Percentiles rank a stretch among this genome's conserved stretches.
These are phyloP conservation scores for Chaetomium fimeti DNA, from an alignment of 495 filamentous ascomycete genomes.

Conservation along the genomic window DNA sequence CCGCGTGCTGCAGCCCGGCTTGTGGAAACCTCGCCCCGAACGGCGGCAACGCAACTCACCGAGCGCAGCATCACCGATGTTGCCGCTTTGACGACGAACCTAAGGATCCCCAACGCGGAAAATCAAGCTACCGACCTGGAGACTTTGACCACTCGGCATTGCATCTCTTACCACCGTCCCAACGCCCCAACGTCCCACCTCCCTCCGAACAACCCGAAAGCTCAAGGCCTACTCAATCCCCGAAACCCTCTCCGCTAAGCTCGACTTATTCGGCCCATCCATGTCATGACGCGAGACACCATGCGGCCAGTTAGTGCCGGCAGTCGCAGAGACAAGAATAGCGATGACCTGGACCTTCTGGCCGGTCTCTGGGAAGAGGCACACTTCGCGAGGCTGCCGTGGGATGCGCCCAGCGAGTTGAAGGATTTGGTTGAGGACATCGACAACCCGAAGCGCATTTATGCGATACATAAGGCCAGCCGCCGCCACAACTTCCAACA, in stretches of 20 bases:
- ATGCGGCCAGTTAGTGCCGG: conserved; percentile 37
- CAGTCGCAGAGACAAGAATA: conserved; percentile 14
- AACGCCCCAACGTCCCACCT: too few relatives aligned
- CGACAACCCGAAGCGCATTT: conserved; percentile 53
- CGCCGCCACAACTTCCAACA: conserved; percentile 54
- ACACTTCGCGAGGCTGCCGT: conserved; percentile 51
- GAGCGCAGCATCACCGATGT: conserved; percentile 12
- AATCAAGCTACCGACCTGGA: background rate
- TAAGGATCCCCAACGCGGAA: background rate
- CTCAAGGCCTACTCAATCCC: background rate
- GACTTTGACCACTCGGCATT: background rate
- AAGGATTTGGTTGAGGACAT: conserved; percentile 50
- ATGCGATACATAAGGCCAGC: conserved; percentile 51
- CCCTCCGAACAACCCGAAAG: background rate
- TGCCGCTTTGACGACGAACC: background rate
- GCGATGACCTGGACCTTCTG: conserved; percentile 40
- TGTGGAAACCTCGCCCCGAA: conserved; percentile 8
- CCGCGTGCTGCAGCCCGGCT: background rate
- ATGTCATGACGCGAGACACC: conserved; percentile 57
- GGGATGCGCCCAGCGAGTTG: conserved; percentile 53
- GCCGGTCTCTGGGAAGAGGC: conserved; percentile 53
- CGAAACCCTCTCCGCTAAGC: background rate
- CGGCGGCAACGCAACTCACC: conserved; percentile 9
- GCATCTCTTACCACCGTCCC: background rate
- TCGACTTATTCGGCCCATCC: conserved; percentile 16